Conservation (phyloP, 148 eudicot species). For the Selenicereus undatus region DNA sequence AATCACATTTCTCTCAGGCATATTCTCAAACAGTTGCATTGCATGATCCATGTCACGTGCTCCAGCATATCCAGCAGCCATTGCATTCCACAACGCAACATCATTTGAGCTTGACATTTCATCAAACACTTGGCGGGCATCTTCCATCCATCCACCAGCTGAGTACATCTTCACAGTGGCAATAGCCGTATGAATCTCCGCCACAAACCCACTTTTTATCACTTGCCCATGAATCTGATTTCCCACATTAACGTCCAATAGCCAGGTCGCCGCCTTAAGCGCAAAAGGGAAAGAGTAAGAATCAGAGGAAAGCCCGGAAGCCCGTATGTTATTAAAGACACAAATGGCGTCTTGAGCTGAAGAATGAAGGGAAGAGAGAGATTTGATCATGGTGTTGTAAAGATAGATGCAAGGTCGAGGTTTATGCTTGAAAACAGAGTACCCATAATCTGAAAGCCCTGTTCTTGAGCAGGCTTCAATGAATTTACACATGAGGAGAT, state of each 20-base stretch:
- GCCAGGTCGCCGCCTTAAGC: conserved; percentile 40
- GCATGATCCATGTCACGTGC: conserved; percentile 34
- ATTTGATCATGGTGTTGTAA: conserved; percentile 43
- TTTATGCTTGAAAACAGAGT: conserved; percentile 23
- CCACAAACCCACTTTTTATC: conserved; percentile 30
- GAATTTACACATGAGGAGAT: conserved; percentile 27
- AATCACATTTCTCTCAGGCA: conserved; percentile 56
- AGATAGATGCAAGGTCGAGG: conserved; percentile 31
- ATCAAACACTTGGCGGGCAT: conserved; percentile 56
- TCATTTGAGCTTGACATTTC: conserved; percentile 33
- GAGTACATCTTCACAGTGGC: conserved; percentile 44
- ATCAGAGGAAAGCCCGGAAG: conserved; percentile 39
- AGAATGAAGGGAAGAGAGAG: conserved; percentile 29
- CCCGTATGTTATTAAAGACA: conserved; percentile 29
- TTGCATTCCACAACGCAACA: conserved; percentile 56
- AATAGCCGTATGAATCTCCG: conserved; percentile 30
- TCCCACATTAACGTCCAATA: conserved; percentile 28
- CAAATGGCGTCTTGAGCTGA: conserved; percentile 32
- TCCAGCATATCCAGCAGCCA: conserved; percentile 55
- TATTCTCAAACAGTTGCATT: conserved; percentile 34
- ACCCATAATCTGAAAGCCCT: conserved; percentile 26
- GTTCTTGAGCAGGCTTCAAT: conserved; percentile 32
- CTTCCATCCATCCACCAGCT: conserved; percentile 7
- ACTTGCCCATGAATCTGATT: conserved; percentile 47
- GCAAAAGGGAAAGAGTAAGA: conserved; percentile 43